Evolutionary conservation across 257 asterid species (phyloP).

Genomic region (Verbena officinalis): DNA sequence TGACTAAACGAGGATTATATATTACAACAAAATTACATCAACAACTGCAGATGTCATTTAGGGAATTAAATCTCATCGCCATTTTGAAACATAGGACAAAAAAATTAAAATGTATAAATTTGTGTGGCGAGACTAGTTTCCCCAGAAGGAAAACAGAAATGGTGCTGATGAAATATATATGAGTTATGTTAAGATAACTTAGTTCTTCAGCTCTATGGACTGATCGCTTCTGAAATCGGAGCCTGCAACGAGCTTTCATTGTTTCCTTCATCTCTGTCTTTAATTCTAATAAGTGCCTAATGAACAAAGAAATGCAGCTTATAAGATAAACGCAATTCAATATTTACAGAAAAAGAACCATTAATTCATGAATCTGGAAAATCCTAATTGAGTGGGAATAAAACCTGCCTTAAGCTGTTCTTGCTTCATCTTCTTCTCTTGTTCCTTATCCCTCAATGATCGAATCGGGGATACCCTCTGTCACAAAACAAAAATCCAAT

Average conservation of each 20-base stretch:
- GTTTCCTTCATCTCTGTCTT: constrained; percentile 19
- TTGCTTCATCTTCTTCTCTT: constrained; percentile 49
- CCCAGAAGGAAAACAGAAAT: constrained; percentile 21
- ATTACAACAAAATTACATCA: not conserved
- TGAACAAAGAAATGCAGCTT: not conserved
- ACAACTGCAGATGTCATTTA: not conserved
- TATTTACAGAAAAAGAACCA: no score
- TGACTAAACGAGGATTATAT: no score
- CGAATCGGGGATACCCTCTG: constrained; percentile 60
- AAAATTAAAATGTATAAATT: not conserved
- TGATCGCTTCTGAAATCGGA: constrained; percentile 4
- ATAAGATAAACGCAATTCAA: not conserved
- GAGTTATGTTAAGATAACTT: no score
- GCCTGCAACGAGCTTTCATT: constrained; percentile 7
- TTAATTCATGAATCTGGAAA: not conserved
- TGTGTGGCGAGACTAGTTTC: not conserved
- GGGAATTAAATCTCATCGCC: no score
- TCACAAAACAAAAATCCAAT: no score
- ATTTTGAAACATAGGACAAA: not conserved
- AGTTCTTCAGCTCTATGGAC: not conserved
- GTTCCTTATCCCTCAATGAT: constrained; percentile 64
- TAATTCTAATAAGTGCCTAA: constrained; percentile 14
- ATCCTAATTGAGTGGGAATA: not conserved
- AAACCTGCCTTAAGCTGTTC: constrained; percentile 26
- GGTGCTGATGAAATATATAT: no score